Percentiles rank a stretch among this genome's conserved stretches.
These are phyloP conservation scores for Phytophthora melonis DNA, from an alignment of 352 stramenopile genomes.

Conservation along the genomic window DNA sequence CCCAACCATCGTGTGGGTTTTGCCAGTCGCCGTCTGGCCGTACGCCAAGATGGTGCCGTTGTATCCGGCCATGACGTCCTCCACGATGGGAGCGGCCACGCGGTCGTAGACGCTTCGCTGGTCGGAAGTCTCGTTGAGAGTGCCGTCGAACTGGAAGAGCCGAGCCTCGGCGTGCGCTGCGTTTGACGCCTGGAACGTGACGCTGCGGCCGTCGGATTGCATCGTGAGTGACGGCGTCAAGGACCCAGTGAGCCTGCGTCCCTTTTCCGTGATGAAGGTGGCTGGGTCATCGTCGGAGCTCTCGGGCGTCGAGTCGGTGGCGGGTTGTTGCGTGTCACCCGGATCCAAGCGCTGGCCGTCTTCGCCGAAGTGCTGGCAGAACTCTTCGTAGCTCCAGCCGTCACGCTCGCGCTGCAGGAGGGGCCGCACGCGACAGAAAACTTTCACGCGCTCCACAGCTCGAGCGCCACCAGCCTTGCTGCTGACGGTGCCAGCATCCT, in stretches of 20 bases:
- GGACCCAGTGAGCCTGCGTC: constrained; percentile 23
- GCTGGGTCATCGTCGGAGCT: constrained; percentile 39
- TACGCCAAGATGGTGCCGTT: constrained; percentile 79
- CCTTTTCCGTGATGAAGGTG: constrained; percentile 80
- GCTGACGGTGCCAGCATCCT: constrained; percentile 15
- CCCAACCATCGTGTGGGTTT: constrained; percentile 80
- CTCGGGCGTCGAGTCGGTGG: constrained; percentile 28
- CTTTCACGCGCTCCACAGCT: constrained; percentile 65
- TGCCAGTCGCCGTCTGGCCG: constrained; percentile 71
- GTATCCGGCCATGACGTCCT: constrained; percentile 71
- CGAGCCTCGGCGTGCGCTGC: constrained; percentile 40
- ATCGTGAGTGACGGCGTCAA: constrained; percentile 38
- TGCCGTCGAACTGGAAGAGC: constrained; percentile 71
- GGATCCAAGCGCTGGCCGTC: constrained; percentile 26
- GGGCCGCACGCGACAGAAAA: constrained; percentile 73
- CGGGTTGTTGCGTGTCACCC: constrained; percentile 21
- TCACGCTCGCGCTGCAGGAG: constrained; percentile 68
- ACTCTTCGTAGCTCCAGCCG: constrained; percentile 72
- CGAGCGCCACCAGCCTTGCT: constrained; percentile 25
- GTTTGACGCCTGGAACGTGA: constrained; percentile 36
- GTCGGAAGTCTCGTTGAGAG: constrained; percentile 44
- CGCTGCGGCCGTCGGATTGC: constrained; percentile 39
- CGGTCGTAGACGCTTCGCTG: constrained; percentile 64
- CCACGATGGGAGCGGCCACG: constrained; percentile 62
- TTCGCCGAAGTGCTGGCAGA: constrained; percentile 45